Evolutionary conservation across 495 filamentous ascomycete species (phyloP), one percentile per base, ranked within the genome.

Genomic region (Xylaria flabelliformis): DNA sequence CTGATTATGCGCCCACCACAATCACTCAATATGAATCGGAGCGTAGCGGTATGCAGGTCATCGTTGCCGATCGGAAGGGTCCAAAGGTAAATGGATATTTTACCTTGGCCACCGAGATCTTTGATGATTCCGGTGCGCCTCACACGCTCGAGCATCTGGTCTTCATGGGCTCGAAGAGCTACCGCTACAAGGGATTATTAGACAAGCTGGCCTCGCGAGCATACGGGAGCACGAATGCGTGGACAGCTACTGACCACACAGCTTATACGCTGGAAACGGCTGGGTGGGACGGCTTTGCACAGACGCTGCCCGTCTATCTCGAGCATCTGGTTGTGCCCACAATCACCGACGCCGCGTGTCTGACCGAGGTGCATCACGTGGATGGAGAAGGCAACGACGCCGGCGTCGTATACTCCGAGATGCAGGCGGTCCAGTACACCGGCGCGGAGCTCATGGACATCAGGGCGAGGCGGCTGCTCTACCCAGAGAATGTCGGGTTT

Each of bases 381-480:
- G 93, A 99, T 80, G 94, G 94, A 46, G 86, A 90, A 69, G 96
- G 95, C 61, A 91, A 98, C 74, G 97, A 99, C 87, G 96, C 96
- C 34, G 96, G 95, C 72, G 96, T 99, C 4, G 96, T 98, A 24
- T 99, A 98, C 83, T 98, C 97, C 1, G 96, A 99, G 81, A 98
- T 99, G 96, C 96, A 99, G 79, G 97, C 90, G 13, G 89, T 96
- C 1, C 92, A 99, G 79, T 97, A 97, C 77, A 91, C 87, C 21
- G 88, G 90, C 71, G 82, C 83, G 17, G 92, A 97, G 79, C 89
- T 98, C 44, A 97, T 98, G 87, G 92, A 95, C 68, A 85, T 97
- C 65, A 85, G 86, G 71, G 90, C 92, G 34, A 89, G 91, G 24
- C 90, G 92, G 4, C 83, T 95, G 67, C 85, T 97, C 29, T 99